Evolutionary conservation across 805 yeast genomes (phyloP).

Genomic region (Clavispora santaluciae): DNA sequence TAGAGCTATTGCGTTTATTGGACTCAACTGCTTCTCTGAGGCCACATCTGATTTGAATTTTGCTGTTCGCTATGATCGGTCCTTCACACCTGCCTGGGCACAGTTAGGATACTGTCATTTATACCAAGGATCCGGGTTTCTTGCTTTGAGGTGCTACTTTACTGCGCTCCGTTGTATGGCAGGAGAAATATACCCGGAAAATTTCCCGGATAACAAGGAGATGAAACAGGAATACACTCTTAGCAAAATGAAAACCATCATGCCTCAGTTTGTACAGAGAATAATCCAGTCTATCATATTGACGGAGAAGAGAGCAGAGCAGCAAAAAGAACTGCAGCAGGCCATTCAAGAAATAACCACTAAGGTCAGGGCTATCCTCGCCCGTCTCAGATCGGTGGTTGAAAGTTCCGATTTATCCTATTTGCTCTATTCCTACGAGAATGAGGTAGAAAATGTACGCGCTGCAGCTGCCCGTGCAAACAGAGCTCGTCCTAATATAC

Average conservation of each 20-base stretch:
- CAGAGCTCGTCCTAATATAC: conserved; percentile 29
- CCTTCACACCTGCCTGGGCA: conserved; percentile 40
- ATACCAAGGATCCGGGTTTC: conserved; percentile 33
- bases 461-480: conserved; percentile 28
- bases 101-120: conserved; percentile 41
- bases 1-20: conserved; percentile 39
- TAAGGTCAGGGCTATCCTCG: conserved; percentile 24
- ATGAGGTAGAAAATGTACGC: conserved; percentile 19
- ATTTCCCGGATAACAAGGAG: conserved; percentile 12
- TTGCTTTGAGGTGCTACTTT: conserved; percentile 30
- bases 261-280: conserved; percentile 38
- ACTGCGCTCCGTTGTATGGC: conserved; percentile 24
- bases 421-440: conserved; percentile 24
- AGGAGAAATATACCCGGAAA: conserved; percentile 29
- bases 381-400: conserved; percentile 20
- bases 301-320: conserved; percentile 35
- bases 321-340: conserved; percentile 25
- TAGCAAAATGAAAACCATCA: conserved; percentile 19
- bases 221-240: conserved; percentile 17
- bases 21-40: conserved; percentile 36
- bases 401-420: conserved; percentile 22
- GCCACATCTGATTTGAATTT: conserved; percentile 32
- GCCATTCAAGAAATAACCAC: conserved; percentile 21
- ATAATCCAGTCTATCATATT: conserved; percentile 29
- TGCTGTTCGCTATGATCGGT: conserved; percentile 27